Evolutionary conservation across 2,329 filamentous ascomycete genomes (phyloP), one percentile per base, ranked within the genome.

Genomic region (Aureobasidium sp.): DNA sequence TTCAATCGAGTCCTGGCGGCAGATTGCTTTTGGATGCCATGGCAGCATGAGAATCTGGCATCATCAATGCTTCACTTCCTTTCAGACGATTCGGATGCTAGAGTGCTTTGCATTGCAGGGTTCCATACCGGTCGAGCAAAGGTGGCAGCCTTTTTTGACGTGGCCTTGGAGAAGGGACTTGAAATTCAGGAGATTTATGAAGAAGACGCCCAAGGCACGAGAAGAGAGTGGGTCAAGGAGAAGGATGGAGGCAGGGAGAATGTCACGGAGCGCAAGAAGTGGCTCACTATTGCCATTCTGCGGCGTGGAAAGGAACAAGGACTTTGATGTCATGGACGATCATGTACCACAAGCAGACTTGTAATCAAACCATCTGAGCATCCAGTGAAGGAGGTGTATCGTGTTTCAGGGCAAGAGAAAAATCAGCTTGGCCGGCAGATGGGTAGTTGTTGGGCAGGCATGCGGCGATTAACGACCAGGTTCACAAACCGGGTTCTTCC

Each of bases 21-120:
- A 63, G 87, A 90, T 72, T 89, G 87, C 67, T 78, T 88, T 60
- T 90, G 87, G 87, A 89, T 90, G 84, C 81, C 83, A 1, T 81
- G 80, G 75, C 81, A 90, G 75, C 88, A 90, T 71, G 78, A 73
- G n/a, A 87, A 85, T 70, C 77, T 90, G 27, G 79, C 79, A 49
- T 71, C 69, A 43, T 88, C 85, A 25, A 82, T 89, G 68, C 71
- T 78, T 5, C 82, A 84, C 71, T 88, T 89, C 68, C 75, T 90
- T 19, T 73, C 70, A 1, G 68, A 68, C 5, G 71, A 68, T 3
- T 66, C 73, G 1, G 70, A 67, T 17, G 81, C 83, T 2, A 76
- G 81, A 35, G 80, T 84, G 54, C 84, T 85, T 74, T 81, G 86
- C n/a, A 78, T 89, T 7, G 86, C 82, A 0, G 87, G 85, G 0